Percentiles rank a stretch among this genome's conserved stretches.
Evolutionary conservation across 176 grass and related monocot genomes (phyloP).

Genomic region (Metroxylon sagu): DNA sequence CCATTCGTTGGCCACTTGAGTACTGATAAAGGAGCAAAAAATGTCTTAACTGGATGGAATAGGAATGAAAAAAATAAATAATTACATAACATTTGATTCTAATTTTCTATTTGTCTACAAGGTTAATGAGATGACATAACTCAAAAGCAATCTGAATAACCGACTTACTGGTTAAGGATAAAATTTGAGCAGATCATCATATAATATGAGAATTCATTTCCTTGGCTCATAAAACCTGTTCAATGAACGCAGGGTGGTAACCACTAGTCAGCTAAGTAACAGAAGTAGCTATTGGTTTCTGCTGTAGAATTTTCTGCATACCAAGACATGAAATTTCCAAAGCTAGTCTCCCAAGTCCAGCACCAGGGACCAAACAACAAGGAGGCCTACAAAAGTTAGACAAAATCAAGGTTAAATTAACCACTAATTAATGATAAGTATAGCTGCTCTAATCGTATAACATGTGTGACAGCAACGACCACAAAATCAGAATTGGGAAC

Average conservation of each 20-base stretch:
- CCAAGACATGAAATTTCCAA: constrained; percentile 89
- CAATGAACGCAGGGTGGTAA: constrained; percentile 5
- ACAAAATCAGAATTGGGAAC: too few species aligned
- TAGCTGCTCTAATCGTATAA: too few species aligned
- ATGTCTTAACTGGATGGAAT: constrained; percentile 3
- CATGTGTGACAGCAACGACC: too few species aligned
- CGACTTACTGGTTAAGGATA: constrained; percentile 89
- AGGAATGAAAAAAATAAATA: constrained; percentile 3
- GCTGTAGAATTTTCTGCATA: constrained; percentile 22
- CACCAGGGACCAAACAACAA: constrained; percentile 95
- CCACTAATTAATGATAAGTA: too few species aligned
- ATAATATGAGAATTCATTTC: constrained; percentile 99
- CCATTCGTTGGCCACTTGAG: constrained; percentile 68
- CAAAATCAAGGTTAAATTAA: constrained; percentile 3
- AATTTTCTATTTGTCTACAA: constrained; percentile 2
- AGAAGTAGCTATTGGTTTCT: constrained; percentile 2
- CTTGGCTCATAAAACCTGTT: constrained; percentile 92
- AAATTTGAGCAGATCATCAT: constrained; percentile 99
- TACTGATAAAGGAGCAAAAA: constrained; percentile 33
- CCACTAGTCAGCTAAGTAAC: not conserved
- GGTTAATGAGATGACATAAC: too few species aligned
- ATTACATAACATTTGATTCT: not conserved
- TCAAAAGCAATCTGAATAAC: not conserved
- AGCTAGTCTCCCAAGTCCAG: constrained; percentile 86
- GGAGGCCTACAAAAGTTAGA: constrained; percentile 55